Conservation (phyloP, 1,139 yeast genomes). For the Suhomyces atakaporum region DNA sequence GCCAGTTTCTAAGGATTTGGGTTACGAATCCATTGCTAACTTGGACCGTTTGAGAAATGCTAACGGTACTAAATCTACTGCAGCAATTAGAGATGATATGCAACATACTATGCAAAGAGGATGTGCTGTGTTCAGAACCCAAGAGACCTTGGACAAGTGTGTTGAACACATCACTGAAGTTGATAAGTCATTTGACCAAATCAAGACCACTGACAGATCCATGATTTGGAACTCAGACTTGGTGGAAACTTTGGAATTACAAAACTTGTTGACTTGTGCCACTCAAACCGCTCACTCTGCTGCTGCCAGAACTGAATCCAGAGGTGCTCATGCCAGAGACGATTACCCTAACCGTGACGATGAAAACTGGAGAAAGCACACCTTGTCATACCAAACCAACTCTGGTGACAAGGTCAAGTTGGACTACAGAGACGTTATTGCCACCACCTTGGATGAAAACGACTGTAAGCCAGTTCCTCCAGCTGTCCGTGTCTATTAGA, state of each 20-base stretch:
- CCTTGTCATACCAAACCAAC: constrained; percentile 84
- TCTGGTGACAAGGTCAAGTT: constrained; percentile 73
- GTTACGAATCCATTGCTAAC: constrained; percentile 86
- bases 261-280: constrained; percentile 96
- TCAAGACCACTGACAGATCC: constrained; percentile 91
- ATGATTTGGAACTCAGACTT: constrained; percentile 99
- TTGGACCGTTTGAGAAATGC: constrained; percentile 89
- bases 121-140: constrained; percentile 95
- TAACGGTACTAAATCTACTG: constrained; percentile 76
- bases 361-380: constrained; percentile 96
- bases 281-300: constrained; percentile 95
- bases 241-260: constrained; percentile 94
- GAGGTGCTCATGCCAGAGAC: constrained; percentile 99
- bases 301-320: constrained; percentile 92
- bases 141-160: constrained; percentile 90
- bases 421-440: constrained; percentile 85
- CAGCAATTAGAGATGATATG: constrained; percentile 89
- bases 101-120: constrained; percentile 96
- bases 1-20: constrained; percentile 76
- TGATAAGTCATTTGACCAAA: constrained; percentile 65
- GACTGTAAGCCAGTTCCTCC: constrained; percentile 98
- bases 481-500: constrained; percentile 86
- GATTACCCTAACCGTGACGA: constrained; percentile 97
- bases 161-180: constrained; percentile 75
- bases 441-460: constrained; percentile 79